Evolutionary conservation across 2,329 filamentous ascomycete species (phyloP), one percentile per base, ranked within the genome.

Genomic region (Exophiala mesophila): DNA sequence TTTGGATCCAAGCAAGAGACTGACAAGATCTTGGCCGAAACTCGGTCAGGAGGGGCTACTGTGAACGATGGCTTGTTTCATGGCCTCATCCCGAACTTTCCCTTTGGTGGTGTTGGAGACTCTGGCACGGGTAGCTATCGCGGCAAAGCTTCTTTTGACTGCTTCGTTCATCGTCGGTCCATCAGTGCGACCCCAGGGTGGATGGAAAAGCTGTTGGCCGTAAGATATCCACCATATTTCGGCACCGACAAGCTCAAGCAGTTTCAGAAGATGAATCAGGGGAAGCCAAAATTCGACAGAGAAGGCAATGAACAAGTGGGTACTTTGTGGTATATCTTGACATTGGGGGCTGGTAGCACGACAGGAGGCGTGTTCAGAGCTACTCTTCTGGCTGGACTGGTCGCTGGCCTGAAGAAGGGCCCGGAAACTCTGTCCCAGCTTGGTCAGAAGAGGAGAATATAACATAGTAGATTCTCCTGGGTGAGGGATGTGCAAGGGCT

Each of bases 1-100:
- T 97, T 97, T 65, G 90, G 89, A 41, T 83, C 74, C 50, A 85
- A 88, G 57, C 71, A 71, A 3, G 90, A 96, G 61, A 85, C 83
- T 33, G 73, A 84, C 20, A 83, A 83, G 61, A 78, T 86, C 44
- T 72, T 86, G 37, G 64, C 68, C 47, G 65, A 69, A 44, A 75
- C 82, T 41, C 82, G 76, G 32, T 86, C 82, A 1, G 83, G 83
- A 41, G 82, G 83, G 52, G 82, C 78, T 19, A 74, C 67, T 33
- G 56, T 70, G 53, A 72, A 72, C 49, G 69, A 72, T 59, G 74
- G 77, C 40, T 83, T 79, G 62, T 82, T 83, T 68, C 85, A 88
- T 62, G 80, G 75, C 45, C 74, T 76, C 16, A 75, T 92, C 50
- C 75, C 78, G 21, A 85, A 81, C 2, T 69, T 92, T 2, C 72